These are phyloP conservation scores for Cercospora janseana DNA, from an alignment of 2,329 filamentous ascomycete genomes.

Conservation along the genomic window DNA sequence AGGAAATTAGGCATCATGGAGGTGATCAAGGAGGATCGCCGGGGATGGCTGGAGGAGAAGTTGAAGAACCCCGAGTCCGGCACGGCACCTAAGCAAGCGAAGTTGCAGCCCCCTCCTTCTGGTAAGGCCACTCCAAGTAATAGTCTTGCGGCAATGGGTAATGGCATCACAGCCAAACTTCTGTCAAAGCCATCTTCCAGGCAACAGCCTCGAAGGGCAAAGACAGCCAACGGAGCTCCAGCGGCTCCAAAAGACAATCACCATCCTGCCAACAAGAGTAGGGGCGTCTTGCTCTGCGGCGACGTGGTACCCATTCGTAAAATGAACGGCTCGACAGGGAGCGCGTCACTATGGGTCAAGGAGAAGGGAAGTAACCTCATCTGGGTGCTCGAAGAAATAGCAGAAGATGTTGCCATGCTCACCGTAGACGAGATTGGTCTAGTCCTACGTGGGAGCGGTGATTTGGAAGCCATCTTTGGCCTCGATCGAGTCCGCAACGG, in stretches of 20 bases:
- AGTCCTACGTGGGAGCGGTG: slow-evolving; percentile 68
- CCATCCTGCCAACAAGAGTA: slow-evolving; percentile 66
- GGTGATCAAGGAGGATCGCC: slow-evolving; percentile 84
- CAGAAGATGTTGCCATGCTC: slow-evolving; percentile 82
- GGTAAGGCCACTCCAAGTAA: slow-evolving; percentile 40
- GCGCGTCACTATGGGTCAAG: slow-evolving; percentile 97
- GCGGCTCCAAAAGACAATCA: slow-evolving; percentile 48
- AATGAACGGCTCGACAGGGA: slow-evolving; percentile 84
- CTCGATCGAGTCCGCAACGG: slow-evolving; percentile 64
- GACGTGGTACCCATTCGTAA: slow-evolving; percentile 99
- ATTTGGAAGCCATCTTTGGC: slow-evolving; percentile 84
- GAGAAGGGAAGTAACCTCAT: slow-evolving; percentile 92
- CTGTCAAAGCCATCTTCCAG: slow-evolving; percentile 75
- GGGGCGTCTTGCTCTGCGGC: slow-evolving; percentile 88
- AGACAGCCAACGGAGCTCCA: slow-evolving; percentile 61
- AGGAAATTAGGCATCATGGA: slow-evolving; percentile 92
- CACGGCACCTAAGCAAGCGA: slow-evolving; percentile 24
- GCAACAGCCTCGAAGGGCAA: slow-evolving; percentile 58
- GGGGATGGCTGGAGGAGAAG: slow-evolving; percentile 86
- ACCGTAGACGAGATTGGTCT: slow-evolving; percentile 73
- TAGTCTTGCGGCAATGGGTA: slow-evolving; percentile 62
- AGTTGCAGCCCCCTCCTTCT: slow-evolving; percentile 29
- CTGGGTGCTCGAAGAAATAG: slow-evolving; percentile 97
- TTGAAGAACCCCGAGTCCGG: slow-evolving; percentile 61
- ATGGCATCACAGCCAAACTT: slow-evolving; percentile 82